Conservation (phyloP, 2,329 filamentous ascomycete genomes). For the Penicillium sp. region DNA sequence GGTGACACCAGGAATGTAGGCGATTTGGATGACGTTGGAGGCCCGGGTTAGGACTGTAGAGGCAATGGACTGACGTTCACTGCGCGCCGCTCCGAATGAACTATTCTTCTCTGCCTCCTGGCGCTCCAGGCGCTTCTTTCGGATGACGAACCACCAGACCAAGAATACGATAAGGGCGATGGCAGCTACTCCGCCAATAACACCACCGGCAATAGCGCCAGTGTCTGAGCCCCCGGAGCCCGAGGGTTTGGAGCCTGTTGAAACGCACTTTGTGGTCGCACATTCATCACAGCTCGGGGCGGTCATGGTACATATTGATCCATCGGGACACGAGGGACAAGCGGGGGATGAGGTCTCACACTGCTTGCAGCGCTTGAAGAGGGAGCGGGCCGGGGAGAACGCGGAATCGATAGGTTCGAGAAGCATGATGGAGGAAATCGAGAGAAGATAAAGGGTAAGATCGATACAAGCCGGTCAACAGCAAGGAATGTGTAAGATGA, state of each 20-base stretch:
- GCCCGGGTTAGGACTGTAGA: slow-evolving; percentile 93
- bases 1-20: slow-evolving; percentile 95
- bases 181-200: slow-evolving; percentile 76
- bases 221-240: slow-evolving; percentile 58
- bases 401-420: slow-evolving; percentile 20
- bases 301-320: slow-evolving; percentile 59
- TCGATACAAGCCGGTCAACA: slow-evolving; percentile 24
- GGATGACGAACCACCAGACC: slow-evolving; percentile 84
- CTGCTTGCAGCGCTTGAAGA: slow-evolving; percentile 51
- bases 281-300: slow-evolving; percentile 60
- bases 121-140: slow-evolving; percentile 65
- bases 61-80: slow-evolving; percentile 82
- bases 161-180: slow-evolving; percentile 74
- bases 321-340: slow-evolving; percentile 58
- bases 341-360: slow-evolving; percentile 54
- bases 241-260: slow-evolving; percentile 7
- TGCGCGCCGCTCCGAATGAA: slow-evolving; percentile 53
- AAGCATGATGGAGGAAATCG: slow-evolving; percentile 28
- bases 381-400: slow-evolving; percentile 23
- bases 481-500: slow-evolving; percentile 12
- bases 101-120: slow-evolving; percentile 56
- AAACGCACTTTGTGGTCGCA: slow-evolving; percentile 51
- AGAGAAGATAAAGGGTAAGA: slow-evolving; percentile 6
- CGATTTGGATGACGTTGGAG: slow-evolving; percentile 99
- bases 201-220: slow-evolving; percentile 87